Evolutionary conservation across 129 eudicot genomes (phyloP).

Genomic region (Arctium minus): DNA sequence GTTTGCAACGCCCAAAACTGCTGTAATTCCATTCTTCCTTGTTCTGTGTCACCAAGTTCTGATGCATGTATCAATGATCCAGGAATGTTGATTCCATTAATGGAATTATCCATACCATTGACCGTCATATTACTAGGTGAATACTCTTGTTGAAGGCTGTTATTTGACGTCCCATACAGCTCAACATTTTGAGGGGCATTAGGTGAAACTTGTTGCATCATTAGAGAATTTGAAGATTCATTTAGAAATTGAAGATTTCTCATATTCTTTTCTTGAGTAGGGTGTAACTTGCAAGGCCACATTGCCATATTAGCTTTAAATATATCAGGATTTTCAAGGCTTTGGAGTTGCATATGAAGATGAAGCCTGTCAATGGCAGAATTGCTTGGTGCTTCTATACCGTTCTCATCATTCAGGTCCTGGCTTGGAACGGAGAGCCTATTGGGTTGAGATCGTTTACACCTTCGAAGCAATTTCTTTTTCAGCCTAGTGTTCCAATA

Average conservation of each 20-base stretch:
- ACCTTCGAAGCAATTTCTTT: conserved; percentile 57
- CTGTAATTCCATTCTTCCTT: neutral
- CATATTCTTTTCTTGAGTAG: conserved; percentile 40
- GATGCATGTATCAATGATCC: conserved; percentile 1
- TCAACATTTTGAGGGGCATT: neutral
- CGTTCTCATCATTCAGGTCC: conserved; percentile 20
- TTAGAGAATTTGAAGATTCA: conserved; percentile 9
- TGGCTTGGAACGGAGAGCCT: conserved; percentile 11
- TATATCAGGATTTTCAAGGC: conserved; percentile 39
- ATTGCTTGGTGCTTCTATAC: conserved; percentile 34
- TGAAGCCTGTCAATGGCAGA: conserved; percentile 71
- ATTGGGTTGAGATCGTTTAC: conserved; percentile 31
- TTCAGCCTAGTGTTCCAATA: conserved; percentile 80
- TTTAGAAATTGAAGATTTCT: conserved; percentile 23
- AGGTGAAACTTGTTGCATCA: conserved; percentile 17
- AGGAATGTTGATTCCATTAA: neutral
- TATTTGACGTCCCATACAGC: neutral
- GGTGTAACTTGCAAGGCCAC: conserved; percentile 55
- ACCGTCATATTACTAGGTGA: neutral
- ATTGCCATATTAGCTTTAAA: conserved; percentile 35
- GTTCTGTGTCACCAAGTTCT: conserved; percentile 1
- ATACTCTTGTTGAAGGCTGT: conserved; percentile 7
- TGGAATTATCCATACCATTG: conserved; percentile 13
- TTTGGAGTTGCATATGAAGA: conserved; percentile 67
- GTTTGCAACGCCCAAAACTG: conserved; percentile 7